Evolutionary conservation across 129 eudicot genomes (phyloP), one percentile per base, ranked within the genome.

Genomic region (Flaveria sonorensis): DNA sequence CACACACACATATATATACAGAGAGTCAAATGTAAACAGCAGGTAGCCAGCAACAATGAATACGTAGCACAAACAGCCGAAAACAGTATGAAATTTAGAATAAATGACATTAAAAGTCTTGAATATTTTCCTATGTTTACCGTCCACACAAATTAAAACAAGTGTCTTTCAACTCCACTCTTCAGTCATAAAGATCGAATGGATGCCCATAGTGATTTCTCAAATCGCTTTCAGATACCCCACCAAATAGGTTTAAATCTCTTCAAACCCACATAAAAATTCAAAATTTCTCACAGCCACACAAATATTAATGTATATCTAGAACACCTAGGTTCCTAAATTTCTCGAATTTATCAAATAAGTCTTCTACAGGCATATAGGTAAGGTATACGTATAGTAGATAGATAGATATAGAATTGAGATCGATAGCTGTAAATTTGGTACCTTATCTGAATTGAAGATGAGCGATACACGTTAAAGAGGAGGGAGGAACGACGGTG

Each of bases 221-320:
- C 7, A 46, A 73, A 74, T 81, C 76, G 36, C 80, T 80, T 73
- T 80, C 79, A 67, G 13, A 73, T 80, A 45, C 84, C 84, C 84
- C 75, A 81, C 84, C 53, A 71, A 50, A 61, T 62, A 63, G 32
- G 7, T 45, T 11, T 42, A 10, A 43, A 72, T 63, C 73, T 23
- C 52, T 57, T 66, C 4, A 56, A 80, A 55, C 12, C 84, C 84
- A 81, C 84, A 55, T 21, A 36, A 66, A 36, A 36, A 66, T 32
- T 32, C 39, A 32, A 32, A 5, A 32, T 32, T 32, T 32, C 39
- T 32, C 39, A 81, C 64, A 81, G 52, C 84, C 84, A 81, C 84
- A 81, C 16, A 81, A 55, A 67, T 43, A 46, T n/a, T 68, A 67
- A 68, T 45, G 74, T 43, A 53, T 12, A 73, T 73, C 60, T 24